Conservation (phyloP, 345 rosid species). For the Gossypium herbaceum region DNA sequence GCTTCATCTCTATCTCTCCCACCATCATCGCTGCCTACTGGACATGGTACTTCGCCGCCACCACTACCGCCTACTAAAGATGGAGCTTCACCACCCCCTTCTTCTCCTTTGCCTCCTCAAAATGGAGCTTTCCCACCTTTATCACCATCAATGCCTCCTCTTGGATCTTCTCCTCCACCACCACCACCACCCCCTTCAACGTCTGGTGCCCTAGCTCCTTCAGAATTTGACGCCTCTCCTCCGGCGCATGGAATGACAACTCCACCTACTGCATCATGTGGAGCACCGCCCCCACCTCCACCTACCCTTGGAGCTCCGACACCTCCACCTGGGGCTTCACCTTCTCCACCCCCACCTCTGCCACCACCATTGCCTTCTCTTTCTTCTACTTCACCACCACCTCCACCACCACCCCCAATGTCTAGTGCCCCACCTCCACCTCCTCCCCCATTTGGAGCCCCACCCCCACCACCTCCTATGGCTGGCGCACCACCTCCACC, state of each 20-base stretch:
- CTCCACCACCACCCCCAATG: not conserved
- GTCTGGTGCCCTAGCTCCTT: not conserved
- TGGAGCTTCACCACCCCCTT: no score
- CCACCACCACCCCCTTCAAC: conserved; percentile 18
- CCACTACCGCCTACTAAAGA: no score
- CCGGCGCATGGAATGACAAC: conserved; percentile 6
- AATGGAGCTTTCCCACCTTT: no score
- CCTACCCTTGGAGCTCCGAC: conserved; percentile 11
- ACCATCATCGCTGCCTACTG: no score
- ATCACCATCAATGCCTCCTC: no score
- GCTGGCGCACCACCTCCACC: conserved; percentile 39
- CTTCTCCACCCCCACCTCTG: conserved; percentile 13
- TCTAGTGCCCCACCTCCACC: conserved; percentile 33
- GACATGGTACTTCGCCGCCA: no score
- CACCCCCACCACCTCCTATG: conserved; percentile 39
- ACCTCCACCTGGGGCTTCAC: conserved; percentile 26
- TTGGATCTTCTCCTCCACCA: not conserved
- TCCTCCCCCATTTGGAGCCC: conserved; percentile 25
- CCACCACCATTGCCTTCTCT: conserved; percentile 18
- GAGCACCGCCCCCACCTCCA: conserved; percentile 26
- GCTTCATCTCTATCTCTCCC: no score
- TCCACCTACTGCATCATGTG: not conserved
- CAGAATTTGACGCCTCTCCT: conserved; percentile 12
- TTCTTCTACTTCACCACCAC: not conserved
- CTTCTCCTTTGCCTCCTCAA: no score